Percentiles rank a stretch among this genome's conserved stretches.
These are phyloP conservation scores for Metarhizium anisopliae DNA, from an alignment of 2,329 filamentous ascomycete species.

Conservation along the genomic window DNA sequence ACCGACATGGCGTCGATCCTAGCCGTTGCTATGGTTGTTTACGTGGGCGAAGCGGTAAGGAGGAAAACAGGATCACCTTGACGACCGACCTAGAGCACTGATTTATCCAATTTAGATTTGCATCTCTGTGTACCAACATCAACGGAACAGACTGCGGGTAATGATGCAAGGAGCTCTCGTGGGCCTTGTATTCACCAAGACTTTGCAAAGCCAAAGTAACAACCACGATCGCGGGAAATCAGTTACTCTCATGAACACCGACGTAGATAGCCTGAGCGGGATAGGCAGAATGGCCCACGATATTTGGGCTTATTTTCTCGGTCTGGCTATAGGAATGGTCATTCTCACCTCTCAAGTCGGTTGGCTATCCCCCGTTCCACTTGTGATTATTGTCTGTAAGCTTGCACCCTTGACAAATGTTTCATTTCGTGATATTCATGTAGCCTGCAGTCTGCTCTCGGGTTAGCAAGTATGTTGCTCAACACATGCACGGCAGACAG, in stretches of 20 bases:
- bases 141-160: constrained; percentile 21
- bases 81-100: too few species aligned
- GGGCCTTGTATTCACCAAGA: constrained; percentile 26
- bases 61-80: too few species aligned
- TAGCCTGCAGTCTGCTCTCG: constrained; percentile 28
- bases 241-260: constrained; percentile 31
- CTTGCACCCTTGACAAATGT: background rate
- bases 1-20: too few species aligned
- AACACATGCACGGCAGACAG: constrained; percentile 23
- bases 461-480: constrained; percentile 30
- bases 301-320: constrained; percentile 31
- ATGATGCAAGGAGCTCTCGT: constrained; percentile 26
- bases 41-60: too few species aligned
- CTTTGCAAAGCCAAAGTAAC: constrained; percentile 9
- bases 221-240: constrained; percentile 6
- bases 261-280: constrained; percentile 24
- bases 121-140: constrained; percentile 18
- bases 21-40: background rate
- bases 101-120: background rate
- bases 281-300: constrained; percentile 31
- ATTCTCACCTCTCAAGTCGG: constrained; percentile 30
- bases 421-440: background rate
- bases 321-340: constrained; percentile 29
- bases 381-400: constrained; percentile 32
- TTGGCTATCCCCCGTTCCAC: constrained; percentile 32